A percentile compares a stretch with the other conserved stretches of the same genome.
Conservation (phyloP, 75 land plant species). For the Larix kaempferi region DNA sequence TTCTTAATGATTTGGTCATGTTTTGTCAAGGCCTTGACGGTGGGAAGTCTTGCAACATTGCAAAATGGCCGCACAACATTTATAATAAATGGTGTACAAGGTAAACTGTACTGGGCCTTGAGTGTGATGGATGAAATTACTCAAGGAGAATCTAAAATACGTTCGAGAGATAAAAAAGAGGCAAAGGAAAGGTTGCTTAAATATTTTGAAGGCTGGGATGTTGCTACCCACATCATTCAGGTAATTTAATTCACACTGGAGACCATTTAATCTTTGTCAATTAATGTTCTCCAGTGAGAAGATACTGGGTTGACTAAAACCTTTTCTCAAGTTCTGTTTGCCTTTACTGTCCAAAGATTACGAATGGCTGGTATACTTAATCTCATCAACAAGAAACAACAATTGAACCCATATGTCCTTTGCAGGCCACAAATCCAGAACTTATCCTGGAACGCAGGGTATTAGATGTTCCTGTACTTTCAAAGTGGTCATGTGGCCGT, state of each 20-base stretch:
- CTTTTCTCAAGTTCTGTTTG: not conserved
- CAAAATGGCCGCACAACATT: constrained; percentile 35
- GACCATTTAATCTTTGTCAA: not conserved
- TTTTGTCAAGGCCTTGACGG: constrained; percentile 30
- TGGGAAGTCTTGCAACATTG: constrained; percentile 24
- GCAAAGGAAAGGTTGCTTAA: constrained; percentile 35
- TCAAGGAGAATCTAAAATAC: constrained; percentile 26
- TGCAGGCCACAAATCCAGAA: constrained; percentile 44
- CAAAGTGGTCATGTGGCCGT: constrained; percentile 33
- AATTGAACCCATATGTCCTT: not conserved
- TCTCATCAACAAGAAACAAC: not conserved
- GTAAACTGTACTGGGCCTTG: constrained; percentile 42
- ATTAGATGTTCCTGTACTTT: constrained; percentile 45
- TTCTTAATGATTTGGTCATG: not conserved
- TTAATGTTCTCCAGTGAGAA: not conserved
- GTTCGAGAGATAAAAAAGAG: constrained; percentile 31
- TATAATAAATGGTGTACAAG: constrained; percentile 39
- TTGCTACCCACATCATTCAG: constrained; percentile 29
- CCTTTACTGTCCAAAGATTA: not conserved
- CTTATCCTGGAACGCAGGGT: constrained; percentile 52
- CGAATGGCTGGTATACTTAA: not conserved
- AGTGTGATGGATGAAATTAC: constrained; percentile 42
- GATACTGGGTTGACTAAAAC: not conserved
- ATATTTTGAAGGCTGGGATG: constrained; percentile 38
- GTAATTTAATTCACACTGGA: constrained; percentile 4